Percentiles rank a stretch among this genome's conserved stretches.
These are phyloP conservation scores for Coemansia erecta DNA, from an alignment of 192 early-diverging fungal genomes.

Conservation along the genomic window DNA sequence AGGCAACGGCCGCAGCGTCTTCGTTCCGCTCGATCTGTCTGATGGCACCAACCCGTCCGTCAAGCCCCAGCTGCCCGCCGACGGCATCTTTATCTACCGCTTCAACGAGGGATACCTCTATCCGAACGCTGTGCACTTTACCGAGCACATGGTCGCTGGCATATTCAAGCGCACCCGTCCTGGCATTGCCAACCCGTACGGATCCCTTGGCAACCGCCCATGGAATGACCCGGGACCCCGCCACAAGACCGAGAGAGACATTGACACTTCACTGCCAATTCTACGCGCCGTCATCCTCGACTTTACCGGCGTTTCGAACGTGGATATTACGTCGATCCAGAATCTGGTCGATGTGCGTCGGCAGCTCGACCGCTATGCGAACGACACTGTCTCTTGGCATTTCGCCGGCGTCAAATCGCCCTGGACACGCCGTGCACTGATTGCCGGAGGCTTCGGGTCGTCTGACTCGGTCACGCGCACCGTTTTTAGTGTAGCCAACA, in stretches of 20 bases:
- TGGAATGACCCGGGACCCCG: constrained; percentile 59
- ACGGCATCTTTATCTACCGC: constrained; percentile 49
- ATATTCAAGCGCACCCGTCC: constrained; percentile 49
- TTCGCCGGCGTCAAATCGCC: constrained; percentile 53
- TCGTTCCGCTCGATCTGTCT: constrained; percentile 64
- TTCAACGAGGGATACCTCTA: constrained; percentile 52
- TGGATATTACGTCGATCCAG: constrained; percentile 81
- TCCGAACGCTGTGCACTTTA: constrained; percentile 52
- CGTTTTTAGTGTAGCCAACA: constrained; percentile 42
- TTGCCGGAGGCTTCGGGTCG: constrained; percentile 49
- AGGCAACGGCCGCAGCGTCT: constrained; percentile 52
- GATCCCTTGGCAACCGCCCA: constrained; percentile 50
- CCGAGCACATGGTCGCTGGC: constrained; percentile 52
- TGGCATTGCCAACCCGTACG: constrained; percentile 48
- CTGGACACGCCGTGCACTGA: constrained; percentile 38
- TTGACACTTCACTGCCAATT: constrained; percentile 45
- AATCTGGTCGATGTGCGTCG: constrained; percentile 65
- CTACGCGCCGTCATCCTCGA: constrained; percentile 79
- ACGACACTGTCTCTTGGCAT: constrained; percentile 53
- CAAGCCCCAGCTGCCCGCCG: constrained; percentile 20
- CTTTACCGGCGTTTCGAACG: constrained; percentile 70
- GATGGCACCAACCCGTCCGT: constrained; percentile 38
- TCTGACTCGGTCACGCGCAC: constrained; percentile 22
- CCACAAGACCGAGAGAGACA: constrained; percentile 44
- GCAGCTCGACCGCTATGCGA: constrained; percentile 57